A percentile compares a stretch with the other conserved stretches of the same genome.
Evolutionary conservation across 2,329 filamentous ascomycete genomes (phyloP).

Genomic region (Calonectria hawksworthii): DNA sequence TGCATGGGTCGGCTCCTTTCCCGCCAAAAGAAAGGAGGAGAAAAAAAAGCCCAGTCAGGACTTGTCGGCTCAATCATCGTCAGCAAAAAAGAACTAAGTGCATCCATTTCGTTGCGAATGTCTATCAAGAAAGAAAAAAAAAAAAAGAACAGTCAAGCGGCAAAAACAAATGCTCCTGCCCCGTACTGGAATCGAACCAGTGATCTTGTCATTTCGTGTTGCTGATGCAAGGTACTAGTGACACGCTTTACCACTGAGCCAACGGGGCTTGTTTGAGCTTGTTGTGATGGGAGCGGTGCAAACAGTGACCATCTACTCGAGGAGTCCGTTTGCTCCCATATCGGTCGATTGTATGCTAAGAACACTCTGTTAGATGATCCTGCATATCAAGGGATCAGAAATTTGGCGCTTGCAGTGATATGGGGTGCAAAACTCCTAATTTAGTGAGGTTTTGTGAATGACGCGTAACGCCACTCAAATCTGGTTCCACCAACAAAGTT

Average conservation of each 20-base stretch:
- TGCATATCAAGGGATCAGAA: not conserved
- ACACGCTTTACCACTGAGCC: conserved; percentile 12
- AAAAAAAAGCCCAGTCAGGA: not conserved
- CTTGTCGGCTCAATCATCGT: not conserved
- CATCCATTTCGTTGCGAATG: too few species aligned
- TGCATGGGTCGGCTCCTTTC: not conserved
- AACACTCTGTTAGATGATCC: not conserved
- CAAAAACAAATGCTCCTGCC: not conserved
- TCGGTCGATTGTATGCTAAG: not conserved
- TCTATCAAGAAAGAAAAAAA: not conserved
- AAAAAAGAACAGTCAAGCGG: not conserved
- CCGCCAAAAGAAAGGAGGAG: not conserved
- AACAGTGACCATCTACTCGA: not conserved
- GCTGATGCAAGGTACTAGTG: conserved; percentile 3
- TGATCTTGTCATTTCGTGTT: conserved; percentile 1
- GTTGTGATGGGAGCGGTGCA: accelerated
- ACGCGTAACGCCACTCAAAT: too few species aligned
- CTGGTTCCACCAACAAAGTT: too few species aligned
- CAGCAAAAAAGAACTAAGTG: not conserved
- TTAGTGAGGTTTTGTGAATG: too few species aligned
- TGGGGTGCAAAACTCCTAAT: not conserved
- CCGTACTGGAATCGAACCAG: conserved; percentile 14
- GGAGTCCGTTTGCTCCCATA: not conserved
- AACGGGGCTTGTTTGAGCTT: conserved; percentile 5
- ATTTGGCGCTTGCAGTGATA: not conserved